These are phyloP conservation scores for Aplosporella prunicola DNA, from an alignment of 2,329 filamentous ascomycete genomes.

Conservation along the genomic window DNA sequence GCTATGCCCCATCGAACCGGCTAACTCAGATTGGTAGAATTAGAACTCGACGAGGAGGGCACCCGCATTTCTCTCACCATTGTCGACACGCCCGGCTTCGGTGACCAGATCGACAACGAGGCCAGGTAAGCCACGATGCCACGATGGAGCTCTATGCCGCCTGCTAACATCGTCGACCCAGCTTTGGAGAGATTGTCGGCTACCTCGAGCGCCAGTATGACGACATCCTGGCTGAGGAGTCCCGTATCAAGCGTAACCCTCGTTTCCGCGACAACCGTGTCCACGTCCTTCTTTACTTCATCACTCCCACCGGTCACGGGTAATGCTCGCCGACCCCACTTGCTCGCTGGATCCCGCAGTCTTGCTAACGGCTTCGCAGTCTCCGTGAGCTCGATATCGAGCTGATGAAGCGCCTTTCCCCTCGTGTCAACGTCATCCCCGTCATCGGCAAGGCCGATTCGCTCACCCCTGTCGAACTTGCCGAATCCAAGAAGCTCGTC, in stretches of 20 bases:
- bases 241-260: constrained; percentile 99
- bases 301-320: constrained; percentile 95
- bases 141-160: constrained; percentile 20
- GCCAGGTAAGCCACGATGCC: constrained; percentile 79
- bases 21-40: constrained; percentile 48
- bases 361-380: constrained; percentile 37
- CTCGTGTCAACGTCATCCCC: constrained; percentile 96
- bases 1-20: constrained; percentile 6
- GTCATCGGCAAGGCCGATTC: constrained; percentile 98
- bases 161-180: too few relatives aligned
- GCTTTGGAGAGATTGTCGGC: constrained; percentile 94
- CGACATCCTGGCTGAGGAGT: constrained; percentile 97
- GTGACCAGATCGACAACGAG: constrained; percentile 98
- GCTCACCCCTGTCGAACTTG: constrained; percentile 88
- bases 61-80: constrained; percentile 97
- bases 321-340: too few relatives aligned
- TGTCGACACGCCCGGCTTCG: constrained; percentile 96
- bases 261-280: constrained; percentile 99
- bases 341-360: not conserved
- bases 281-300: constrained; percentile 97
- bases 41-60: constrained; percentile 95
- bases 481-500: constrained; percentile 98
- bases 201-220: constrained; percentile 99
- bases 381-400: constrained; percentile 98
- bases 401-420: constrained; percentile 97